phyloP scores from a whole-genome alignment of 352 stramenopile genomes.

The Phytophthora nicotianae region DNA sequence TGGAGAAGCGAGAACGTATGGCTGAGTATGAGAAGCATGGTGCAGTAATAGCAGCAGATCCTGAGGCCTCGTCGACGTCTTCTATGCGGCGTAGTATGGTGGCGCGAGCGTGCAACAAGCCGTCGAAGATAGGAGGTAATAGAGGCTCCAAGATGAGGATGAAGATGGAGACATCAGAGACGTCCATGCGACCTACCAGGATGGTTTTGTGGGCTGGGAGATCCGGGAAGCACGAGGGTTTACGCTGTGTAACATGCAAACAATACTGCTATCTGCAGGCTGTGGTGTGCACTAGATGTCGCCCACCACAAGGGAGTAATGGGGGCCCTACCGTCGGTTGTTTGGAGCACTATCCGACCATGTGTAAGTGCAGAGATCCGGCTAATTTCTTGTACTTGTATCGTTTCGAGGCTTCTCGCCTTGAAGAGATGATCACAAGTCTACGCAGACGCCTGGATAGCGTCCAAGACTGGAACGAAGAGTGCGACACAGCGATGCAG shows the following conservation, averaged over 20 bases:
- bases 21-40: constrained; percentile 48
- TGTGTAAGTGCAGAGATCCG: constrained; percentile 75
- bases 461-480: constrained; percentile 49
- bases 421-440: constrained; percentile 42
- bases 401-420: constrained; percentile 48
- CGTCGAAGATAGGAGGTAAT: constrained; percentile 14
- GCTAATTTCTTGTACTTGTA: constrained; percentile 69
- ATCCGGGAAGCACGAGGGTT: constrained; percentile 73
- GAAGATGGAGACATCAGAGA: constrained; percentile 24
- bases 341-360: constrained; percentile 70
- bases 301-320: constrained; percentile 44
- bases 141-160: constrained; percentile 39
- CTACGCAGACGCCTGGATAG: constrained; percentile 41
- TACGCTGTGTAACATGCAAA: constrained; percentile 78
- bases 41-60: constrained; percentile 3
- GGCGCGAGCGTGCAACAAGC: constrained; percentile 32
- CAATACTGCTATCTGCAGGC: constrained; percentile 89
- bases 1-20: constrained; percentile 61
- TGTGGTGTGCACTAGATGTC: constrained; percentile 79
- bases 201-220: constrained; percentile 87
- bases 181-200: constrained; percentile 48
- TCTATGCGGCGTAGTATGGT: constrained; percentile 42
- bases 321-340: constrained; percentile 57
- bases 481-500: constrained; percentile 35
- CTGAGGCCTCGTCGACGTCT: constrained; percentile 28